Evolutionary conservation across 148 eudicot genomes (phyloP).

Genomic region (Oxyria digyna): DNA sequence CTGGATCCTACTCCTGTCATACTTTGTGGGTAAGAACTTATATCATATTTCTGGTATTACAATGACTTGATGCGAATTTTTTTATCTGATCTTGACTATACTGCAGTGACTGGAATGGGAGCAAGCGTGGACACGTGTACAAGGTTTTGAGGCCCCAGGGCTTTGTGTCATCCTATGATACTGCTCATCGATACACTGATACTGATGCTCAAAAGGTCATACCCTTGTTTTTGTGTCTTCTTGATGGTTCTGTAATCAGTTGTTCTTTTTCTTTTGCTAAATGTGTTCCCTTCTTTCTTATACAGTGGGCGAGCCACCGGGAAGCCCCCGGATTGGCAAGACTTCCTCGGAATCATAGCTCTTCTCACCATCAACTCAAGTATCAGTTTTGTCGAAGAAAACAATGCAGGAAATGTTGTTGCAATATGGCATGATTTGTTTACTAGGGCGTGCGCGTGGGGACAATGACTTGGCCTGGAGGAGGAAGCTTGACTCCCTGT

Average conservation of each 20-base stretch:
- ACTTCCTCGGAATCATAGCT: constrained; percentile 93
- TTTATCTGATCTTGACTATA: background rate
- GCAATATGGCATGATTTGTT: too few species aligned
- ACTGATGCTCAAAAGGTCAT: constrained; percentile 81
- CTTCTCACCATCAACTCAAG: too few species aligned
- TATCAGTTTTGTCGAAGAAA: too few species aligned
- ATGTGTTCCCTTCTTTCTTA: constrained; percentile 2
- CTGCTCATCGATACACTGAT: constrained; percentile 94
- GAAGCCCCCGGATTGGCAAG: too few species aligned
- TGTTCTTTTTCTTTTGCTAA: constrained; percentile 8
- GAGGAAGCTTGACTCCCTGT: too few species aligned
- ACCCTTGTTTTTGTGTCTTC: background rate
- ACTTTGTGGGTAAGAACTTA: constrained; percentile 68
- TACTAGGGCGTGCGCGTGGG: too few species aligned
- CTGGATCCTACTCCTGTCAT: constrained; percentile 75
- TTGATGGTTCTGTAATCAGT: background rate
- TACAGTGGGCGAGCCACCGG: constrained; percentile 98
- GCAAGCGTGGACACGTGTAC: constrained; percentile 95
- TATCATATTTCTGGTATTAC: background rate
- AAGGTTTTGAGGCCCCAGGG: constrained; percentile 92
- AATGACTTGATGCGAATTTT: background rate
- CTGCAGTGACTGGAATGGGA: constrained; percentile 94
- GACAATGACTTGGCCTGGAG: too few species aligned
- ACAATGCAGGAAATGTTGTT: too few species aligned
- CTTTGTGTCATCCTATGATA: constrained; percentile 95